Percentiles rank a stretch among this genome's conserved stretches.
phyloP scores from a whole-genome alignment of 2,329 filamentous ascomycete genomes.

The Aspergillus pseudoterreus region DNA sequence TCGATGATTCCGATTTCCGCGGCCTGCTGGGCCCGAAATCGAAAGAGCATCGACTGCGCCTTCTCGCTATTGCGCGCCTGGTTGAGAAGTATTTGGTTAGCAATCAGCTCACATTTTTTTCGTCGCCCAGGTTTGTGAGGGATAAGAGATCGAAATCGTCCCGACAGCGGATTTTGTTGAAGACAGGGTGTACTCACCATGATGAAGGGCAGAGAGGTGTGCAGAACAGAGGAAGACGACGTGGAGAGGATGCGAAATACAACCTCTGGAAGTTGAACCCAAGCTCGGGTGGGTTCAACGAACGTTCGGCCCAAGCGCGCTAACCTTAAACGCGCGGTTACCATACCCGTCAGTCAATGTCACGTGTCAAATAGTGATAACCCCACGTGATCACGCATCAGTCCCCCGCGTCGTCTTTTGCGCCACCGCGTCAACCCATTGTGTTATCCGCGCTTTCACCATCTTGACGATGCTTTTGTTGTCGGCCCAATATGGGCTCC shows the following conservation, averaged over 20 bases:
- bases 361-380: not conserved
- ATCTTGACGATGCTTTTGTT: slow-evolving; percentile 16
- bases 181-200: slow-evolving; percentile 24
- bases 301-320: slow-evolving; percentile 20
- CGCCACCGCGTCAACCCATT: not conserved
- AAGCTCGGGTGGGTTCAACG: slow-evolving; percentile 19
- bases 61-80: slow-evolving; percentile 97
- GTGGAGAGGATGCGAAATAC: slow-evolving; percentile 12
- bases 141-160: not conserved
- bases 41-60: slow-evolving; percentile 99
- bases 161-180: not conserved
- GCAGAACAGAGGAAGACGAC: slow-evolving; percentile 14
- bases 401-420: not conserved
- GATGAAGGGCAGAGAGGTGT: slow-evolving; percentile 14
- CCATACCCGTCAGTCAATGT: slow-evolving; percentile 3
- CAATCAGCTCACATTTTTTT: not conserved
- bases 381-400: not conserved
- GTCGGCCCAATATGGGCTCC: slow-evolving; percentile 54
- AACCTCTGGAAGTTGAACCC: slow-evolving; percentile 17
- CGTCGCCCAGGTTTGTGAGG: not conserved
- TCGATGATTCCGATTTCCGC: slow-evolving; percentile 95
- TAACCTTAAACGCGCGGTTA: slow-evolving; percentile 23
- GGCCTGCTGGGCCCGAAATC: slow-evolving; percentile 96
- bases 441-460: not conserved
- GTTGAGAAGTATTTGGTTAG: not conserved